Evolutionary conservation across 169 alveolate species (phyloP), one percentile per base, ranked within the genome.

Genomic region (Plasmodium relictum): DNA sequence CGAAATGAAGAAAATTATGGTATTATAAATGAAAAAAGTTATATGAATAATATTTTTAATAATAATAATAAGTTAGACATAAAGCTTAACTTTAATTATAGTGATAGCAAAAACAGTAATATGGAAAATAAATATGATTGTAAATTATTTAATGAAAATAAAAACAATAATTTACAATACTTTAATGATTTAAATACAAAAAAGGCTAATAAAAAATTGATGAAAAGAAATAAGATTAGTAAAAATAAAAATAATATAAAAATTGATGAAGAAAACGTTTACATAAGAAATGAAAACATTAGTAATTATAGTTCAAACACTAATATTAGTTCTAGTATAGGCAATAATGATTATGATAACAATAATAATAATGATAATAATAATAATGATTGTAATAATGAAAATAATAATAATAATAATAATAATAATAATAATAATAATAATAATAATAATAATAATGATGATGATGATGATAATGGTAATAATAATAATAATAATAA

Each of bases 371-470:
- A 54, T 54, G 12, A 54, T 18, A 8, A 22, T 54, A 54, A 54
- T 54, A 22, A 54, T 54, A 26, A 61, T 61, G 6, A 61, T 61
- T 10, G 20, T 8, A 61, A 61, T 61, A 61, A 61, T 61, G n/a
- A 61, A 6, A 26, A 61, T 2, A 9, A 61, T 61, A 26, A 61
- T 61, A 61, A 61, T 22, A 61, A 22, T 22, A 26, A 61, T 61
- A 26, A 61, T 61, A n/a, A 61, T 22, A 22, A 48, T 48, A 48
- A 48, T 48, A 48, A 48, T 4, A 48, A 48, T 48, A 48, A 48
- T 48, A 48, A 22, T 61, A 61, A 22, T 31, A 26, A 61, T 61
- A 20, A 61, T 61, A n/a, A 61, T 59, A 20, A 59, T 61, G n/a
- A 59, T 59, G n/a, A 59, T 18, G 12, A 58, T 56, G 9, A 56